phyloP scores from a whole-genome alignment of 306 rosid species.

The Prunus mira region DNA sequence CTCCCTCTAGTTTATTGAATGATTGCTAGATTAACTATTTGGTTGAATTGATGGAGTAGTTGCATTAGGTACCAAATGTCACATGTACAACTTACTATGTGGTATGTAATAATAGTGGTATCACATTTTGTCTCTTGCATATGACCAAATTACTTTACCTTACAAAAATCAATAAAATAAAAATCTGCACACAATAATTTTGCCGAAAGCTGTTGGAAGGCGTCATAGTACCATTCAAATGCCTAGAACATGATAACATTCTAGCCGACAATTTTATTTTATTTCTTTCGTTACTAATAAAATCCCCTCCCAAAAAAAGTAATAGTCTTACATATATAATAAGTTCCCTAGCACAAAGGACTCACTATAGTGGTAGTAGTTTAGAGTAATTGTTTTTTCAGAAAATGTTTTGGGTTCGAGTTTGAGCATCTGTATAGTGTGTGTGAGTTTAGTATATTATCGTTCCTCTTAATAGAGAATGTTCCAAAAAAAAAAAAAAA shows the following conservation, averaged over 20 bases:
- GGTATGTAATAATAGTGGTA: neutral
- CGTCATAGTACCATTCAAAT: neutral
- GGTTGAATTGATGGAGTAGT: constrained; percentile 1
- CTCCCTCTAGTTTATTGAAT: too few relatives aligned
- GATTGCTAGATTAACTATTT: neutral
- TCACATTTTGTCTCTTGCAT: neutral
- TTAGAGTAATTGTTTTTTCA: too few relatives aligned
- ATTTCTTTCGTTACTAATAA: neutral
- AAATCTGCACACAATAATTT: neutral
- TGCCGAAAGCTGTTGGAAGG: neutral
- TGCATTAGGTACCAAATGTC: constrained; percentile 6
- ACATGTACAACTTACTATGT: neutral
- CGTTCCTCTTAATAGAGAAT: too few relatives aligned
- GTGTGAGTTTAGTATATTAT: too few relatives aligned
- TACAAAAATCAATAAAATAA: neutral
- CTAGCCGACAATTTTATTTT: neutral
- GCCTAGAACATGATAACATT: neutral
- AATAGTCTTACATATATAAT: neutral
- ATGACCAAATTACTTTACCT: neutral
- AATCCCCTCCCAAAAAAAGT: neutral
- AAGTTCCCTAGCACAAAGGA: neutral
- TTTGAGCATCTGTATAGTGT: too few relatives aligned
- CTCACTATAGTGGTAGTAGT: too few relatives aligned
- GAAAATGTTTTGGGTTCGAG: too few relatives aligned
- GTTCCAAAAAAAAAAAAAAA: too few relatives aligned